Base-by-base conservation (phyloP, 2,329 filamentous ascomycete genomes). In the Tolypocladium ophioglossoides region DNA sequence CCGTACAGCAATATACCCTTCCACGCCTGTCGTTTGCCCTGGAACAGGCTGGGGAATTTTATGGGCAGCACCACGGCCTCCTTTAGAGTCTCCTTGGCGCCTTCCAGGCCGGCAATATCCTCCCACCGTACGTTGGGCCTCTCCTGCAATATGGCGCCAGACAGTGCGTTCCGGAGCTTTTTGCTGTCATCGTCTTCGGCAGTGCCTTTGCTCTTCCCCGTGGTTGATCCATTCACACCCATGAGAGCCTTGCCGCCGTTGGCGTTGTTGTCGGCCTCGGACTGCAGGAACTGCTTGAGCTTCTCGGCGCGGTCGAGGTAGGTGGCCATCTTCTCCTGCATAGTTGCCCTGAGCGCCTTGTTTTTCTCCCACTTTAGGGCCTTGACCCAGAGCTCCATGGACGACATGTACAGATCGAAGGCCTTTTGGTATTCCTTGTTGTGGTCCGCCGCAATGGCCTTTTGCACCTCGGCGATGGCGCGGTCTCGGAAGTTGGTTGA, bases 301-400 rank as follows among this genome's bases (percentile, higher is more conserved):
- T 97, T 97, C 77, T 99, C 94, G 59, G 94, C 94, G 58, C 94
- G 89, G 73, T 96, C 92, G 87, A 99, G 96, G 78, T 99, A 99
- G 69, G 96, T 92, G 64, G 80, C 88, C 22, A 91, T 91, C 77
- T 97, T 97, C 63, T 88, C 84, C 63, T 94, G 87, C 71, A 99
- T 96, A 82, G 96, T 95, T 68, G 95, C 91, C 78, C 97, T 97
- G 59, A 90, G 91, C 64, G 91, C 92, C 59, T 88, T 85, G 75
- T 96, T 97, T 82, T 97, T 99, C 77, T 99, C 94, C 92, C 92
- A 99, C 78, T 99, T 99, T 57, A 99, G 80, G 37, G 94, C 94
- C 57, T 97, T 87, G 88, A 99, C 96, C 78, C 97, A 99, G 55
- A 97, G 84, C 74, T 99, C 92, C 63, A 99, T 87, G 52, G 92